Percentiles rank a stretch among this genome's conserved stretches.
Conservation (phyloP, 148 eudicot genomes). For the Fagopyrum homotropicum region DNA sequence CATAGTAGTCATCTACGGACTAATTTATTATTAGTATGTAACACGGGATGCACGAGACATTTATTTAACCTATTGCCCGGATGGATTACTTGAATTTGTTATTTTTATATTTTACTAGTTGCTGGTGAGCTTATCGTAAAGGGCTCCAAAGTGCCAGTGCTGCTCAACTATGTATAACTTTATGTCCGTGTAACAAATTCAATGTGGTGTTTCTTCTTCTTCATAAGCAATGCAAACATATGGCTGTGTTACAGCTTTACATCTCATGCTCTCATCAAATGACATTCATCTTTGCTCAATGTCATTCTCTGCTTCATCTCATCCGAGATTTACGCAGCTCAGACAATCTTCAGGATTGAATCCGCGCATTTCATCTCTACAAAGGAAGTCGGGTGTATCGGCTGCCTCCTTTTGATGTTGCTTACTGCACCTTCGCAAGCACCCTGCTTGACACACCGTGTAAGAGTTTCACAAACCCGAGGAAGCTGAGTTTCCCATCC, state of each 20-base stretch:
- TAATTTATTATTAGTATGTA: no score
- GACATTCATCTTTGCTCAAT: background rate
- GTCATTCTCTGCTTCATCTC: background rate
- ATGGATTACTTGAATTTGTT: no score
- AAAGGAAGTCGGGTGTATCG: background rate
- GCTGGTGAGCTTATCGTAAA: background rate
- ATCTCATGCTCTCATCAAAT: background rate
- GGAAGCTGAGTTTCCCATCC: conserved; percentile 58
- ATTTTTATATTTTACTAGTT: no score
- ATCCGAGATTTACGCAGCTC: background rate
- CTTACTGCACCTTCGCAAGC: conserved; percentile 26
- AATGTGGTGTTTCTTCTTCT: background rate
- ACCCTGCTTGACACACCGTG: conserved; percentile 36
- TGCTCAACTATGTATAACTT: background rate
- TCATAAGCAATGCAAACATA: background rate
- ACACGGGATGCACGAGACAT: no score
- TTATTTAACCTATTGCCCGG: no score
- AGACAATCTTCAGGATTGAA: background rate
- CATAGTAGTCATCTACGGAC: no score
- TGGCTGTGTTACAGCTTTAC: conserved; percentile 6
- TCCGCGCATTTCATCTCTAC: background rate
- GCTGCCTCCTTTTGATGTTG: background rate
- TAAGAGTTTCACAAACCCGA: conserved; percentile 47
- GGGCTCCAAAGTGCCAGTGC: background rate
- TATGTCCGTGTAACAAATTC: background rate